phyloP scores from a whole-genome alignment of 1,284 basidiomycete genomes.

The Chalciporus sp. region DNA sequence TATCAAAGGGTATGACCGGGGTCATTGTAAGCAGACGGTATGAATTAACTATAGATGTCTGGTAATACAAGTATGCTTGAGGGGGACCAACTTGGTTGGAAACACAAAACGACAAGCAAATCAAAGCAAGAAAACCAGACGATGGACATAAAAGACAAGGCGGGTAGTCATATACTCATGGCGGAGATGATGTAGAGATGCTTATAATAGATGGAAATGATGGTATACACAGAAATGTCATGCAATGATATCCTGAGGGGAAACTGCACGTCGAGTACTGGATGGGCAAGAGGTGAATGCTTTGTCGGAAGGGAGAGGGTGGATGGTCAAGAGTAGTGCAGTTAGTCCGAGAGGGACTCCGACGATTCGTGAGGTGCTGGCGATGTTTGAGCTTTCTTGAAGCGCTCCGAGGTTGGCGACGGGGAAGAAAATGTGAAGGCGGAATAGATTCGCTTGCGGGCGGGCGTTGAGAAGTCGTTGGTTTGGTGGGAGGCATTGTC shows the following conservation, averaged over 20 bases:
- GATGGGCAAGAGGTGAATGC: slow-evolving; percentile 1
- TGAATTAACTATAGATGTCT: slow-evolving; percentile 36
- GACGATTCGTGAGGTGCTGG: slow-evolving; percentile 11
- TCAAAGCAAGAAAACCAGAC: slow-evolving; percentile 35
- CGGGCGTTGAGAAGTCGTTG: slow-evolving; percentile 62
- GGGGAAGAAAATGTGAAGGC: slow-evolving; percentile 77
- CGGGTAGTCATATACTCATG: slow-evolving; percentile 24
- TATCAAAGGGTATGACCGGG: slow-evolving; percentile 1
- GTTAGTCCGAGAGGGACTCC: slow-evolving; percentile 18
- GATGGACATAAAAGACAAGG: slow-evolving; percentile 22
- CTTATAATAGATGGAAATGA: slow-evolving; percentile 34
- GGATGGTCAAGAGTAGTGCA: background rate
- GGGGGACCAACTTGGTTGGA: slow-evolving; percentile 31
- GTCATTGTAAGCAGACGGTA: slow-evolving; percentile 10
- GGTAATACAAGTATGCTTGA: slow-evolving; percentile 37
- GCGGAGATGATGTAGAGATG: slow-evolving; percentile 32
- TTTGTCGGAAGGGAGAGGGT: background rate
- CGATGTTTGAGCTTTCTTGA: slow-evolving; percentile 37
- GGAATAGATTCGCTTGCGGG: slow-evolving; percentile 69
- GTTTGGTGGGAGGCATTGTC: slow-evolving; percentile 30
- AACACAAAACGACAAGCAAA: slow-evolving; percentile 32
- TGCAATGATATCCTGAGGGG: slow-evolving; percentile 32
- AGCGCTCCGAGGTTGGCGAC: slow-evolving; percentile 57
- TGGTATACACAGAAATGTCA: slow-evolving; percentile 35
- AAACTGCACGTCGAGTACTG: slow-evolving; percentile 11